Evolutionary conservation across 2,329 filamentous ascomycete species (phyloP), one percentile per base, ranked within the genome.

Genomic region (Rosellinia necatrix): DNA sequence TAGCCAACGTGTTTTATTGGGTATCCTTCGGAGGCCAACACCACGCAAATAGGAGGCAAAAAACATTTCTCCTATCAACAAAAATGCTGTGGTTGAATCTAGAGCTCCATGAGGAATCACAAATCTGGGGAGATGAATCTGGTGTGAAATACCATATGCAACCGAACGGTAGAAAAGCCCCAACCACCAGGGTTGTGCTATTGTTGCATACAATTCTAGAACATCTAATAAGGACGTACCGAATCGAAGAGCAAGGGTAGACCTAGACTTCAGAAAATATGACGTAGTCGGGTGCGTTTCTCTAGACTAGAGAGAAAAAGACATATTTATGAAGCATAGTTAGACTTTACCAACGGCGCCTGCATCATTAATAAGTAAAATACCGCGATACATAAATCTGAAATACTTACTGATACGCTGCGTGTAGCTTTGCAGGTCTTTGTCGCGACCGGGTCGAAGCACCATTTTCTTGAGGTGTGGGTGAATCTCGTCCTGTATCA

Each of bases 331-430:
- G 24, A 38, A 27, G 30, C 17, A n/a, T 38, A 21, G 30, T 19
- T 12, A 4, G 5, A 15, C 6, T 25, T 60, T 38, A 69, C 66
- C 66, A 69, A 24, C 66, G 66, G 42, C 66, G 66, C 34, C 66
- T 69, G 32, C 35, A 44, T 53, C 6, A 7, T 29, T 32, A 13
- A 47, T 68, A 17, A 65, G 60, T 19, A 51, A 50, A 22, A 22
- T 35, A 24, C 12, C 17, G n/a, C 30, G 10, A 46, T 8, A 19
- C 3, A 8, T 13, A 5, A 19, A 15, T 40, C 29, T 22, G 13
- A 13, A 37, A 15, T 37, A 64, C 67, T 65, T 58, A 70, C 68
- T 63, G 64, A 46, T 69, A 70, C 27, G 64, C 68, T 6, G 64
- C 65, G 46, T 65, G 35, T 27, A 64, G 44, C 38, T 57, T 67